Percentiles rank a stretch among this genome's conserved stretches.
Conservation (phyloP, 371 early-diverging fungal genomes). For the Lichtheimia corymbifera region DNA sequence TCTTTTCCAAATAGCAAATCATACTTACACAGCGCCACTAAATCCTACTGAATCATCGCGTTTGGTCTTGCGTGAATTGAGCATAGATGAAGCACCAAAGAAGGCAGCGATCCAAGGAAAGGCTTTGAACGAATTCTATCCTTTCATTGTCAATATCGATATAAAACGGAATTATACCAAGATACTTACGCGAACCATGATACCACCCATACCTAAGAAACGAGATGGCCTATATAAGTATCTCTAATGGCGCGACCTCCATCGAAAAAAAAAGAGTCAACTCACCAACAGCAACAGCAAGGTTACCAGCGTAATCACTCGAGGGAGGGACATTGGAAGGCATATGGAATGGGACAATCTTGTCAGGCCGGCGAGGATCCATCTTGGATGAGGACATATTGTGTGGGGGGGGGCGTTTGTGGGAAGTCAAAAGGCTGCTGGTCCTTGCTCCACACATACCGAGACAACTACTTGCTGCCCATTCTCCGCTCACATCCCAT, state of each 20-base stretch:
- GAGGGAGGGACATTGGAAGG: slow-evolving; percentile 27
- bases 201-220: slow-evolving; percentile 42
- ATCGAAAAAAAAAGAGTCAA: not conserved
- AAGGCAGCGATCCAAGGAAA: slow-evolving; percentile 49
- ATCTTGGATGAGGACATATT: slow-evolving; percentile 40
- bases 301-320: slow-evolving; percentile 29
- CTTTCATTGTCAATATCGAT: not conserved
- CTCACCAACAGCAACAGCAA: slow-evolving; percentile 45
- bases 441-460: too few species aligned
- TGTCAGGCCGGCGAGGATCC: slow-evolving; percentile 47
- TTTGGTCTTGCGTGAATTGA: slow-evolving; percentile 41
- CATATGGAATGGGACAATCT: slow-evolving; percentile 45
- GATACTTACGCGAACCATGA: slow-evolving; percentile 40
- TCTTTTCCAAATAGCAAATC: too few species aligned
- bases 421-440: too few species aligned
- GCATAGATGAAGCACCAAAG: slow-evolving; percentile 38
- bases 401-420: not conserved
- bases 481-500: too few species aligned
- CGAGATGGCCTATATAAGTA: not conserved
- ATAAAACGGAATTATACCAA: not conserved
- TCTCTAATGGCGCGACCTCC: not conserved
- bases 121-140: slow-evolving; percentile 35
- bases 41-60: slow-evolving; percentile 33
- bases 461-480: too few species aligned
- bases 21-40: slow-evolving; percentile 44